Conservation (phyloP, 1,139 yeast species). For the Saccharomyces hybrid region DNA sequence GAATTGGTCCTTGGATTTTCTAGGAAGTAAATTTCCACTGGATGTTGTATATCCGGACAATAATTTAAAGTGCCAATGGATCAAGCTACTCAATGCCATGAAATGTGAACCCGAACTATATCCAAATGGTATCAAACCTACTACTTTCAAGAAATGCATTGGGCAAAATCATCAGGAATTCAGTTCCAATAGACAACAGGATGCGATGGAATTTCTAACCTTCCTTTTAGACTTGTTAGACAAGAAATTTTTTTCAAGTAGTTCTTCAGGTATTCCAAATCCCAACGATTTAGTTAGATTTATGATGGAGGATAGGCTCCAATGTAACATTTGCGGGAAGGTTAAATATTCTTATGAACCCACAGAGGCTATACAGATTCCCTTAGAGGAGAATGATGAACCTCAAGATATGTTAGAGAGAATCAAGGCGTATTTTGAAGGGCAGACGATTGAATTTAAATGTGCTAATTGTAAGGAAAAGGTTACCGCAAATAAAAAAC, state of each 20-base stretch:
- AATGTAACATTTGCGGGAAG: constrained; percentile 54
- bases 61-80: constrained; percentile 63
- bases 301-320: constrained; percentile 54
- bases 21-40: constrained; percentile 29
- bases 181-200: constrained; percentile 84
- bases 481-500: constrained; percentile 37
- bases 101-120: constrained; percentile 49
- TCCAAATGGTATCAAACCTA: constrained; percentile 73
- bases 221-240: constrained; percentile 62
- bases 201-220: constrained; percentile 81
- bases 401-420: constrained; percentile 46
- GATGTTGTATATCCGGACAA: constrained; percentile 48
- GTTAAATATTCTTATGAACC: constrained; percentile 53
- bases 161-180: constrained; percentile 81
- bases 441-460: constrained; percentile 59
- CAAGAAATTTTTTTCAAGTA: constrained; percentile 27
- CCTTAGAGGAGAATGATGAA: constrained; percentile 41
- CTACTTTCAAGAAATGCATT: constrained; percentile 63
- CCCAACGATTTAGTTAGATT: constrained; percentile 59
- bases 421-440: constrained; percentile 39
- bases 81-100: constrained; percentile 76
- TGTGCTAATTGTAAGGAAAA: constrained; percentile 52
- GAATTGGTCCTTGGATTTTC: constrained; percentile 17
- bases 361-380: constrained; percentile 64
- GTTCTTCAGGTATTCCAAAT: constrained; percentile 22